Conservation (phyloP, 805 yeast genomes). For the Pichia eremophila region DNA sequence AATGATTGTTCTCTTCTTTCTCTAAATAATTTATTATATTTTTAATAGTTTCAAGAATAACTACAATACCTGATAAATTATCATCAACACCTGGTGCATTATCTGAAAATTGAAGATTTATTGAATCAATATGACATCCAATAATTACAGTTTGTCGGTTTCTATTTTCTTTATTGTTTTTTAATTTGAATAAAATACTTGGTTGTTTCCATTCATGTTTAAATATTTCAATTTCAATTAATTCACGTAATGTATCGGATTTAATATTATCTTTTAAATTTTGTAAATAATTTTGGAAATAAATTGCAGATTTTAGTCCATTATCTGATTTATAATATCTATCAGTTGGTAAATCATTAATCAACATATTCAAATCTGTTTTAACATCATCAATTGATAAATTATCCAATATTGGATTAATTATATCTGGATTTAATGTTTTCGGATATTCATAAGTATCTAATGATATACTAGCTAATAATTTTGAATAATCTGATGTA, state of each 20-base stretch:
- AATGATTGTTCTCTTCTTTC: slow-evolving; percentile 10
- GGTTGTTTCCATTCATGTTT: slow-evolving; percentile 73
- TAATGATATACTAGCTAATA: slow-evolving; percentile 1
- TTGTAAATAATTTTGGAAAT: slow-evolving; percentile 48
- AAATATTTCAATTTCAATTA: slow-evolving; percentile 37
- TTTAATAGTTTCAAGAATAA: slow-evolving; percentile 68
- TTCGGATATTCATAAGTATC: slow-evolving; percentile 44
- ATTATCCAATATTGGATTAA: slow-evolving; percentile 21
- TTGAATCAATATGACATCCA: slow-evolving; percentile 87
- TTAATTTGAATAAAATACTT: slow-evolving; percentile 58
- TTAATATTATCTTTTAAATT: slow-evolving; percentile 19
- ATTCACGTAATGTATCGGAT: background rate
- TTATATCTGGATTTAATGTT: slow-evolving; percentile 25
- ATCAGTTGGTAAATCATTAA: slow-evolving; percentile 31
- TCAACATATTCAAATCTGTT: slow-evolving; percentile 2
- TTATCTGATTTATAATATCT: slow-evolving; percentile 65
- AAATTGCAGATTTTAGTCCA: slow-evolving; percentile 64
- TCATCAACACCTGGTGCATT: slow-evolving; percentile 95
- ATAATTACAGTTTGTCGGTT: slow-evolving; percentile 43
- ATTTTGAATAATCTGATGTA: slow-evolving; percentile 1
- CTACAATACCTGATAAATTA: slow-evolving; percentile 81
- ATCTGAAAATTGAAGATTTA: slow-evolving; percentile 54
- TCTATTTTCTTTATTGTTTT: slow-evolving; percentile 23
- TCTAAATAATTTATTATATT: slow-evolving; percentile 30
- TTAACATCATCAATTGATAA: slow-evolving; percentile 1